phyloP scores from a whole-genome alignment of 139 green algal species.

The Gonium pectorale region DNA sequence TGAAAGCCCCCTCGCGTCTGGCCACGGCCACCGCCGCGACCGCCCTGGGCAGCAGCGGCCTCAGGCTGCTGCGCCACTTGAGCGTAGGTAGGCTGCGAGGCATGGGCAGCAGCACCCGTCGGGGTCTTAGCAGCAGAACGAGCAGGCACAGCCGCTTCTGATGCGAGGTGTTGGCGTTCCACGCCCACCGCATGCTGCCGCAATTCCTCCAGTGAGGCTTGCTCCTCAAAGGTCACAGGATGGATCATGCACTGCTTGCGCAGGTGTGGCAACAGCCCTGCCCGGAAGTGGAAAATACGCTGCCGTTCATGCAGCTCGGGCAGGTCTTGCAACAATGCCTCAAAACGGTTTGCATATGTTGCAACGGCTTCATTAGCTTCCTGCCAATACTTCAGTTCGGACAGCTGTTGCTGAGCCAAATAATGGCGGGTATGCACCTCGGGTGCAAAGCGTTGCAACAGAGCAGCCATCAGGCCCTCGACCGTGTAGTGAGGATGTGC shows the following conservation, averaged over 20 bases:
- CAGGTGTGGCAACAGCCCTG: neutral
- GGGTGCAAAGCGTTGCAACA: neutral
- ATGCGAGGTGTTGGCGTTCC: neutral
- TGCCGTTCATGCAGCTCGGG: neutral
- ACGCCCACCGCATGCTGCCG: neutral
- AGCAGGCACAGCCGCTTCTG: neutral
- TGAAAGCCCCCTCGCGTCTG: neutral
- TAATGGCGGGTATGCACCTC: neutral
- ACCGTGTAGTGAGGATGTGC: neutral
- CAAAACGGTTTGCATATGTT: neutral
- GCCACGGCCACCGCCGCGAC: neutral
- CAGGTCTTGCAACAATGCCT: neutral
- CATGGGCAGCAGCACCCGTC: neutral
- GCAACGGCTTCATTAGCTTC: neutral
- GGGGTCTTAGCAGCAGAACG: neutral
- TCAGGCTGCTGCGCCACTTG: neutral
- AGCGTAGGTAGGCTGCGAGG: neutral
- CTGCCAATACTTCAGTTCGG: neutral
- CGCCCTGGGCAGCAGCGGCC: neutral
- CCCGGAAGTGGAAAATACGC: neutral
- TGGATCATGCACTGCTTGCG: neutral
- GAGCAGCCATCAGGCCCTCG: neutral
- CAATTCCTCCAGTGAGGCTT: neutral
- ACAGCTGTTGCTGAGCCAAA: neutral
- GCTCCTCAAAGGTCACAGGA: neutral